These are phyloP conservation scores for Entomortierella lignicola DNA, from an alignment of 192 early-diverging fungal genomes.

Conservation along the genomic window DNA sequence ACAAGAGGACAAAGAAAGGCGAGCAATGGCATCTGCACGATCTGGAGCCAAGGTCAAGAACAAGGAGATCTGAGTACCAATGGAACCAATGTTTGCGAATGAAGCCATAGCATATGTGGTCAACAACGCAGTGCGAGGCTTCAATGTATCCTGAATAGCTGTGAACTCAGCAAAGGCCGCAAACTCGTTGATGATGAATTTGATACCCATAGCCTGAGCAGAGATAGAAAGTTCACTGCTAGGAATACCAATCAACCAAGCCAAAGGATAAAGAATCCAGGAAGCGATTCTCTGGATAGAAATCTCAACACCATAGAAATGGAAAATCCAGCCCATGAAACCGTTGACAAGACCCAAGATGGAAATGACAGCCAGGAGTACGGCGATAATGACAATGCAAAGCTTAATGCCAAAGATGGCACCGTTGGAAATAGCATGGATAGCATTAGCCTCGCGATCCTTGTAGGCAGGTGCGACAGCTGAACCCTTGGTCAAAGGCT, in stretches of 20 bases:
- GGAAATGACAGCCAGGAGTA: constrained; percentile 80
- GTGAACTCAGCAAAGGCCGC: constrained; percentile 77
- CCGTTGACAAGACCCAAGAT: constrained; percentile 77
- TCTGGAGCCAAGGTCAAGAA: constrained; percentile 81
- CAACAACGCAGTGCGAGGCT: constrained; percentile 61
- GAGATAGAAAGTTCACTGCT: constrained; percentile 37
- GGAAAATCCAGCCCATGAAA: constrained; percentile 76
- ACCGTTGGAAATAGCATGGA: constrained; percentile 88
- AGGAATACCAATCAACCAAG: constrained; percentile 66
- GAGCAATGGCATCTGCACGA: constrained; percentile 76
- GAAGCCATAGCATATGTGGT: constrained; percentile 86
- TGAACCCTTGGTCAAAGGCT: constrained; percentile 78
- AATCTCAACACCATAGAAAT: constrained; percentile 68
- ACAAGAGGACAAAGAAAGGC: constrained; percentile 81
- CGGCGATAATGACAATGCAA: constrained; percentile 77
- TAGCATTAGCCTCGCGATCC: constrained; percentile 76
- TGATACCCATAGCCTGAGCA: constrained; percentile 66
- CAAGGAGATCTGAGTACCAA: constrained; percentile 85
- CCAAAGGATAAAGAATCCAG: constrained; percentile 77
- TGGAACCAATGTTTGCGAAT: constrained; percentile 87
- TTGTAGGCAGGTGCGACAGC: constrained; percentile 68
- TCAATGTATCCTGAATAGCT: constrained; percentile 54
- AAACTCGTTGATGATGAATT: constrained; percentile 91
- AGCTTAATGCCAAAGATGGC: constrained; percentile 86
- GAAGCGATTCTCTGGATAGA: constrained; percentile 78